Evolutionary conservation across 306 rosid species (phyloP), one percentile per base, ranked within the genome.

Genomic region (Abrus precatorius): DNA sequence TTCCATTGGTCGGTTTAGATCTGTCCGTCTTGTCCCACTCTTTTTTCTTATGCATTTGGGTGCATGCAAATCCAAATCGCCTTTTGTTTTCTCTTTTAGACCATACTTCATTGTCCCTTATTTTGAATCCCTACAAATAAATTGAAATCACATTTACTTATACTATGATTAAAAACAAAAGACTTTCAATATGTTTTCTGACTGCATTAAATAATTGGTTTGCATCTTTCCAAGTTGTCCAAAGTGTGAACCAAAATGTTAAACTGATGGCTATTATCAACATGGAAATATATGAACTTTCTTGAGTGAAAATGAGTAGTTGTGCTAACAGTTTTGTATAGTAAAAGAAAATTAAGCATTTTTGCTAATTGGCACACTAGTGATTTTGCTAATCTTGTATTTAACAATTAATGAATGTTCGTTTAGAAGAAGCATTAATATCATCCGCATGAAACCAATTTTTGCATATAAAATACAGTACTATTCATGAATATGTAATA

Each of bases 1-100:
- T 86, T 86, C 88, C 85, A 92, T 90, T 86, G 87, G 77, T 77
- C 80, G 69, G 73, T 86, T 73, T 79, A 62, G 81, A 74, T 80
- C 83, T 57, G 79, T 65, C 48, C 12, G 76, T 67, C 80, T 45
- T 28, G 12, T 66, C 50, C 40, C 57, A 14, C 47, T 44, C 55
- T 14, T 50, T 60, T 27, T 69, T 68, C 44, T 72, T 48, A 10
- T 55, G 54, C 76, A 33, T 80, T 72, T 80, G 43, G 44, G 55
- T 80, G 65, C 73, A 80, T 80, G 78, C 83, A 80, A 47, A 3
- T 62, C 48, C 79, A 41, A 5, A 13, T 44, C 27, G 8, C 48
- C 74, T 81, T 52, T 81, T 53, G 9, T 50, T 72, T 63, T 80
- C 74, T 71, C 78, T 27, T 80, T 80, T 9, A 72, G 74, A 62